A percentile compares a stretch with the other conserved stretches of the same genome.
phyloP scores from a whole-genome alignment of 2,329 filamentous ascomycete genomes.

The Aspergillus felis region DNA sequence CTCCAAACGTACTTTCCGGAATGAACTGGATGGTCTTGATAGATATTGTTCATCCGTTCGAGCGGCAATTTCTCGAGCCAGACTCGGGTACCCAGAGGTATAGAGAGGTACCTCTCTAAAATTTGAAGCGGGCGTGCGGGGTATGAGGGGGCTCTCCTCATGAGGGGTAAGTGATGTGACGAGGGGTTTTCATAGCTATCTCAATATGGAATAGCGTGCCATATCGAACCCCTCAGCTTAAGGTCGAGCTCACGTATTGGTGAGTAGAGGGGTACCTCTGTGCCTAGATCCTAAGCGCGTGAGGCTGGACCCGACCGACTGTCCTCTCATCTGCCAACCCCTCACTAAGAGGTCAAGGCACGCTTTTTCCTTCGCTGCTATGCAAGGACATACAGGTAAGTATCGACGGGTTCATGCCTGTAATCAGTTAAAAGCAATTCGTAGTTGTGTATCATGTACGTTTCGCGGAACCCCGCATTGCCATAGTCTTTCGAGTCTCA shows the following conservation, averaged over 20 bases:
- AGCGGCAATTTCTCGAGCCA: not conserved
- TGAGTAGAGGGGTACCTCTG: too few relatives aligned
- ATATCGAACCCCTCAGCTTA: not conserved
- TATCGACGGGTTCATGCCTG: not conserved
- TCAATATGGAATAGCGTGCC: slow-evolving; percentile 2
- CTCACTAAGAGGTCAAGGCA: not conserved
- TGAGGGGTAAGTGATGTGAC: slow-evolving; percentile 10
- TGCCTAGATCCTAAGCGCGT: not conserved
- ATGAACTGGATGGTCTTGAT: not conserved
- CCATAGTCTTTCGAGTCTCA: not conserved
- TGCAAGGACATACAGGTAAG: not conserved
- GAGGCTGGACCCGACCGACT: not conserved
- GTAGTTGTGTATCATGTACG: too few relatives aligned
- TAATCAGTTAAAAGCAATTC: not conserved
- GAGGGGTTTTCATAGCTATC: not conserved
- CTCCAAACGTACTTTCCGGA: not conserved
- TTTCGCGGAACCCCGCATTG: too few relatives aligned
- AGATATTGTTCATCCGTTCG: not conserved
- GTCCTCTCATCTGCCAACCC: not conserved
- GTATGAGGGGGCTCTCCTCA: slow-evolving; percentile 8
- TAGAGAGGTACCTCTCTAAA: too few relatives aligned
- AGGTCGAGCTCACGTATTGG: too few relatives aligned
- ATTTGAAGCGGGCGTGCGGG: not conserved
- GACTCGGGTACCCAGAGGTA: not conserved
- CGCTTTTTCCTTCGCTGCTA: not conserved